phyloP scores from a whole-genome alignment of 176 grass and related monocot genomes.

The Olyra latifolia region DNA sequence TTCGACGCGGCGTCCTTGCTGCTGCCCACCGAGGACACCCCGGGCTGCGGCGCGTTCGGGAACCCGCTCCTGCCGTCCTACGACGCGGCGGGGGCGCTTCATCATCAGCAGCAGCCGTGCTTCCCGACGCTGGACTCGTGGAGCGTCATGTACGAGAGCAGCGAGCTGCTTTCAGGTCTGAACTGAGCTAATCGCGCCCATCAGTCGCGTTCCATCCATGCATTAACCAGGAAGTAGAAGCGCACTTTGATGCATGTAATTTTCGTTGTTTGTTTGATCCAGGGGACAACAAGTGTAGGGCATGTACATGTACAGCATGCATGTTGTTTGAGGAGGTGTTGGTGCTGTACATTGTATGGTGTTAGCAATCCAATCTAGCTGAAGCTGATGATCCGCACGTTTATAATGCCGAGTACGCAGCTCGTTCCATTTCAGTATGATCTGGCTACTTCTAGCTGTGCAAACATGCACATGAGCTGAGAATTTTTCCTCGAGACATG shows the following conservation, averaged over 20 bases:
- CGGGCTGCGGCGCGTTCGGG: background rate
- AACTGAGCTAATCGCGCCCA: background rate
- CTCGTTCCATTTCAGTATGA: background rate
- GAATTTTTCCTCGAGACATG: too few relatives aligned
- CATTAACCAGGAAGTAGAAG: background rate
- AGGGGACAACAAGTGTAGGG: background rate
- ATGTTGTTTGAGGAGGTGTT: background rate
- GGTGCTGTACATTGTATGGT: too few relatives aligned
- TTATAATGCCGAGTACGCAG: background rate
- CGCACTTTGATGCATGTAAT: background rate
- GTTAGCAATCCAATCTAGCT: background rate
- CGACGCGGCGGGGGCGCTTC: background rate
- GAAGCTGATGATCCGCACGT: background rate
- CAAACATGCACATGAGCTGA: too few relatives aligned
- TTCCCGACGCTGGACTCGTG: slow-evolving; percentile 72
- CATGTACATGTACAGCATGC: background rate
- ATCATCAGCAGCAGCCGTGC: slow-evolving; percentile 28
- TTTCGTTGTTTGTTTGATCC: background rate
- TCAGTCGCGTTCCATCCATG: background rate
- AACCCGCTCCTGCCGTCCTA: background rate
- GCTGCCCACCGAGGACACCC: background rate
- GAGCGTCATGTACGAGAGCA: slow-evolving; percentile 51
- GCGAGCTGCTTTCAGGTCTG: background rate
- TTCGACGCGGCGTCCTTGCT: slow-evolving; percentile 27
- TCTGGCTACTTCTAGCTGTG: background rate